Percentiles rank a stretch among this genome's conserved stretches.
Conservation (phyloP, 1,284 basidiomycete genomes). For the Irpex sp. region DNA sequence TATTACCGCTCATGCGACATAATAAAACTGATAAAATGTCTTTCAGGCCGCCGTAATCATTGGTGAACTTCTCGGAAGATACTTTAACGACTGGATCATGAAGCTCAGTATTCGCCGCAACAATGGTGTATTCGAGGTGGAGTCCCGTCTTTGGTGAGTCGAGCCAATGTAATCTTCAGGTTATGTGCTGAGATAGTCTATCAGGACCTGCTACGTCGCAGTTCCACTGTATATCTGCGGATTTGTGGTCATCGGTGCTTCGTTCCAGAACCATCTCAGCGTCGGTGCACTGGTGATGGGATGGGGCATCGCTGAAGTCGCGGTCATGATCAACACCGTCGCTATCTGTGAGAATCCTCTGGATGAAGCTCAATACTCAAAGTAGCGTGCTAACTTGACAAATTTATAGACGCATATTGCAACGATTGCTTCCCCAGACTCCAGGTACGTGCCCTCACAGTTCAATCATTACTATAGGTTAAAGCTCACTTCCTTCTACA, state of each 20-base stretch:
- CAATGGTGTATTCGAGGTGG: constrained; percentile 69
- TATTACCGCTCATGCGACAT: neutral
- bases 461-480: neutral
- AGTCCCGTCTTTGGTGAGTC: constrained; percentile 61
- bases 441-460: constrained; percentile 30
- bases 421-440: constrained; percentile 48
- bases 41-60: constrained; percentile 57
- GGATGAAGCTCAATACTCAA: neutral
- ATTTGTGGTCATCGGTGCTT: constrained; percentile 56
- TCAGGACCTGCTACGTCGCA: constrained; percentile 63
- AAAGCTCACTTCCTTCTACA: neutral
- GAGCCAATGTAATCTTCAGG: neutral
- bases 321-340: constrained; percentile 65
- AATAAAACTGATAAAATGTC: neutral
- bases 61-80: constrained; percentile 66
- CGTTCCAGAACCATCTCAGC: constrained; percentile 54
- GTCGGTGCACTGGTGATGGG: constrained; percentile 58
- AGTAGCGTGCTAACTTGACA: constrained; percentile 3
- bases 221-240: constrained; percentile 62
- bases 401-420: constrained; percentile 43
- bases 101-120: constrained; percentile 53
- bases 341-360: constrained; percentile 45
- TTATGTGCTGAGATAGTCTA: neutral
- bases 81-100: constrained; percentile 66
- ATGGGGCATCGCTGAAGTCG: constrained; percentile 61